Percentiles rank a stretch among this genome's conserved stretches.
These are phyloP conservation scores for Colletotrichum godetiae DNA, from an alignment of 2,329 filamentous ascomycete species.

Conservation along the genomic window DNA sequence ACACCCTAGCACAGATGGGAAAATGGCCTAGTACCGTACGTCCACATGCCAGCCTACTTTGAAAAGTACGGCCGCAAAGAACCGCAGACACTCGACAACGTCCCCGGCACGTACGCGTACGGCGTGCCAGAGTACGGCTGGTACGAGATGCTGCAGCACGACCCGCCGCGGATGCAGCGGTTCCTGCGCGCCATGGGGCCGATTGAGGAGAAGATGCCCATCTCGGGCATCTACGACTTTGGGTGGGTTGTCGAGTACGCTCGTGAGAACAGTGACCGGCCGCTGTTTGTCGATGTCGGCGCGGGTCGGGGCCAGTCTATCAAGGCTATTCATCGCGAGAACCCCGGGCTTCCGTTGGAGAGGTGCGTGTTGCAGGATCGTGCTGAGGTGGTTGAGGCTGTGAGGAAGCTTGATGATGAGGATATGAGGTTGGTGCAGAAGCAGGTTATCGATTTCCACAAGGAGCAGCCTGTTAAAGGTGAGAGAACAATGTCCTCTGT, in stretches of 20 bases:
- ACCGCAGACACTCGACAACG: constrained; percentile 42
- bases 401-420: constrained; percentile 32
- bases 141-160: constrained; percentile 46
- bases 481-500: not conserved
- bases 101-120: constrained; percentile 43
- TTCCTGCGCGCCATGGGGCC: constrained; percentile 47
- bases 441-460: constrained; percentile 44
- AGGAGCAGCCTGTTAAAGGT: constrained; percentile 38
- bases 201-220: constrained; percentile 40
- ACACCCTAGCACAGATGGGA: constrained; percentile 6
- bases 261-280: constrained; percentile 22
- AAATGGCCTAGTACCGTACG: constrained; percentile 27
- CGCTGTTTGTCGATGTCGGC: constrained; percentile 48
- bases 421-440: constrained; percentile 34
- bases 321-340: constrained; percentile 41
- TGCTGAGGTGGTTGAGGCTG: constrained; percentile 43
- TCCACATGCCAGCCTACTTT: constrained; percentile 46
- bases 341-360: constrained; percentile 39
- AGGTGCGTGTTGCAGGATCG: constrained; percentile 48
- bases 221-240: constrained; percentile 46
- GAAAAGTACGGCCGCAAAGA: constrained; percentile 45
- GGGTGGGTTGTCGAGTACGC: constrained; percentile 40
- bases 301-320: constrained; percentile 45
- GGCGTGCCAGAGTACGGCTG: constrained; percentile 43
- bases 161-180: constrained; percentile 40